Conservation (phyloP, 345 rosid genomes). For the Lepidium africanum region DNA sequence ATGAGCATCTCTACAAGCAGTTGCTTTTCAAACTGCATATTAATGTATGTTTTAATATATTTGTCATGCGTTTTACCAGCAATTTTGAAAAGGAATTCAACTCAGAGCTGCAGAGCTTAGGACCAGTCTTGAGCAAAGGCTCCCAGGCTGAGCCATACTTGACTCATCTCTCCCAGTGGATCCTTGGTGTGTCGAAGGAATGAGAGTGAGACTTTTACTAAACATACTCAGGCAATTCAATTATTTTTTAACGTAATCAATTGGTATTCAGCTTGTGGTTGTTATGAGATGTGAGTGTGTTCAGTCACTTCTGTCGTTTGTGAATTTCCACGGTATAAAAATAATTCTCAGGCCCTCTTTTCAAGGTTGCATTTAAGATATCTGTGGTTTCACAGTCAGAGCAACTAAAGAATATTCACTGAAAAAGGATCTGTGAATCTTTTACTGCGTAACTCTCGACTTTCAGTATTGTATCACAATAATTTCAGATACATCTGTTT, state of each 20-base stretch:
- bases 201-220: conserved; percentile 11
- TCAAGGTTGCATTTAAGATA: background rate
- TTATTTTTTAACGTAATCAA: background rate
- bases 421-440: background rate
- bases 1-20: background rate
- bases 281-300: background rate
- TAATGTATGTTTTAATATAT: background rate
- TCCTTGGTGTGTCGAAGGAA: conserved; percentile 66
- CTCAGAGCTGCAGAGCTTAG: conserved; percentile 76
- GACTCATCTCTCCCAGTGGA: conserved; percentile 94
- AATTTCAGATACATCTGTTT: conserved; percentile 9
- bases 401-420: background rate
- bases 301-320: background rate
- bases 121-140: conserved; percentile 68
- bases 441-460: background rate
- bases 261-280: conserved; percentile 6
- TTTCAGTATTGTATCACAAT: background rate
- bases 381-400: background rate
- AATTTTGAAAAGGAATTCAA: conserved; percentile 83
- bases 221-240: background rate
- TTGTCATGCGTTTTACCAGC: conserved; percentile 32
- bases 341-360: background rate
- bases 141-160: conserved; percentile 91
- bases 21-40: background rate
- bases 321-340: conserved; percentile 15